Base-by-base conservation (phyloP, 306 rosid species). In the Gleditsia sinensis region DNA sequence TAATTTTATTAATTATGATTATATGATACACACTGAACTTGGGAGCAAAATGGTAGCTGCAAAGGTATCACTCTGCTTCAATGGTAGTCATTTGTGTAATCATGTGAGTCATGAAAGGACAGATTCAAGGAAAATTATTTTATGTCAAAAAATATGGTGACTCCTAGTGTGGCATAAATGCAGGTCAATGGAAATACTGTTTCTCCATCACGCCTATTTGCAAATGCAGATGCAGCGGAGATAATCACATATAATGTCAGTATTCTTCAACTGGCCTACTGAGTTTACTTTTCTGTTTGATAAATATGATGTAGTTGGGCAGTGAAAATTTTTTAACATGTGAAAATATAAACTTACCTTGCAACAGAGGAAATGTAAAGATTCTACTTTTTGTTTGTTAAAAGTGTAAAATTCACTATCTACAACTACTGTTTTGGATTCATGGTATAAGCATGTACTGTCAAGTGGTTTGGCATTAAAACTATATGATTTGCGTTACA, bases 41-140 rank as follows among this genome's bases (percentile, higher is more conserved):
- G 98, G 97, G 72, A 93, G 91, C 88, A 91, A 89, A 84, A 93
- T 91, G 97, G 97, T 91, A 57, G 98, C 98, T 54, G 97, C 98
- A 13, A 93, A 91, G 98, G 98, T 91, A 86, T 43, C 70, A 64
- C 54, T 45, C 39, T 25, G 30, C 70, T 49, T 58, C 55, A 61
- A 11, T 75, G 67, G 16, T 46, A 69, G 62, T 23, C n/a, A 10
- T 42, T 42, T 42, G 2, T 1, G 64, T 39, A 70, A 51, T 39
- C 36, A 63, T 34, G 16, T 45, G 59, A 37, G 53, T 33, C 66
- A 53, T 55, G 69, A 79, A 62, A 66, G 63, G 71, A 74, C 21
- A 37, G 42, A 69, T 45, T 17, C 13, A 39, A 23, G 49, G 46
- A 64, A 25, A 7, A 37, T 37, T 12, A 37, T 17, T 69, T 42